Percentiles rank a stretch among this genome's conserved stretches.
phyloP scores from a whole-genome alignment of 2,329 filamentous ascomycete species.

The Macroventuria anomochaeta region DNA sequence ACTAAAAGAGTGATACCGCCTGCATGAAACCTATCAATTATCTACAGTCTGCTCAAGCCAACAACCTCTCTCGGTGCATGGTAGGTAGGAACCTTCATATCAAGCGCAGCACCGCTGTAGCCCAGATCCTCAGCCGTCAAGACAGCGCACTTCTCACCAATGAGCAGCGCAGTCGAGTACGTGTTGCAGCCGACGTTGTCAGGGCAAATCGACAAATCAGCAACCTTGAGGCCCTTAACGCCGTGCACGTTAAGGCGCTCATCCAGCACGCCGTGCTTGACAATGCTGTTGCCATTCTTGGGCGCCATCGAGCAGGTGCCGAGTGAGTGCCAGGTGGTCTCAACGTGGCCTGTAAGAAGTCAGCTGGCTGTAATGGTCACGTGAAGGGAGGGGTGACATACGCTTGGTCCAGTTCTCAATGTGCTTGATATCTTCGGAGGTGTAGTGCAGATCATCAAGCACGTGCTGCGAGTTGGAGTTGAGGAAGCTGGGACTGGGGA shows the following conservation, averaged over 20 bases:
- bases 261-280: constrained; percentile 79
- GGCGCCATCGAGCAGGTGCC: constrained; percentile 80
- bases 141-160: constrained; percentile 76
- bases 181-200: constrained; percentile 72
- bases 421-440: constrained; percentile 65
- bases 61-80: constrained; percentile 55
- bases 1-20: constrained; percentile 7
- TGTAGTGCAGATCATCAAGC: constrained; percentile 71
- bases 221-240: constrained; percentile 78
- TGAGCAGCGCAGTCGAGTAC: constrained; percentile 73
- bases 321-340: constrained; percentile 75
- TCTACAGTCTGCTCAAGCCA: constrained; percentile 53
- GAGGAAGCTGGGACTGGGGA: constrained; percentile 58
- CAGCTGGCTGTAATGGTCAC: not conserved
- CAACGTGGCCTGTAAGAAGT: constrained; percentile 61
- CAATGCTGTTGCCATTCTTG: constrained; percentile 76
- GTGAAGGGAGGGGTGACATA: constrained; percentile 20
- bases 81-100: constrained; percentile 72
- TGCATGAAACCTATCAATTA: too few species aligned
- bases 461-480: constrained; percentile 69
- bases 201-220: constrained; percentile 76
- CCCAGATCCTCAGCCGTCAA: constrained; percentile 76
- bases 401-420: constrained; percentile 68
- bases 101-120: constrained; percentile 73
- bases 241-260: constrained; percentile 80